Base-by-base conservation (phyloP, 768 basidiomycete species). In the Zangia roseola region DNA sequence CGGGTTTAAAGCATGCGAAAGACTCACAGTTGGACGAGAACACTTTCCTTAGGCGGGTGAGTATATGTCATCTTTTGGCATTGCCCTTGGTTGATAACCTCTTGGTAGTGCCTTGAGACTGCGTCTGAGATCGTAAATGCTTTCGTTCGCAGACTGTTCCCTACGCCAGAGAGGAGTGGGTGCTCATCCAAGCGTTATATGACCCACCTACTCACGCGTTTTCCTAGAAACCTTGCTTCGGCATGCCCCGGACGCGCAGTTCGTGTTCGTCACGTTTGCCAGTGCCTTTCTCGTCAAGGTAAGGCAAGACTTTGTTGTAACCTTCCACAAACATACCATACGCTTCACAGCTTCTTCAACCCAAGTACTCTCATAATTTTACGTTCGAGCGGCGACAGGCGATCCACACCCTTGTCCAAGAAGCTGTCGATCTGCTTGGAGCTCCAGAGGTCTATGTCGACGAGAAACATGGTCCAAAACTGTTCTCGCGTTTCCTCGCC, bases 201-300 rank as follows among this genome's bases (percentile, higher is more conserved):
- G 26, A 40, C 10, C 43, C 33, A 13, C 25, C 24, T 10, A 5
- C 41, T 54, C 43, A 56, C 16, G 54, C 31, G 16, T 40, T 26
- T 35, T 37, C 49, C 19, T 64, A 83, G 81, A 73, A 40, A 69
- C 74, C 23, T 83, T 77, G 52, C 75, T 85, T 43, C 78, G 83
- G 4, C 85, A 88, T 60, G 89, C 87, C 0, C 88, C 89, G 2
- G 88, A 90, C 61, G 83, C 85, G 1, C 84, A 91, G 55, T 84
- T 82, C 51, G 83, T 91, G 10, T 89, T 91, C 56, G 76, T 83
- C 21, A 88, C 84, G 0, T 91, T 91, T 53, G 89, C 90, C 10
- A 82, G 84, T 9, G 84, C 89, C 2, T 92, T 92, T 73, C 73
- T 93, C 14, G 77, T 93, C 54, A 91, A 92, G 75, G 86, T 84